Conservation (phyloP, 106 monocot species). For the Platanthera guangdongensis region DNA sequence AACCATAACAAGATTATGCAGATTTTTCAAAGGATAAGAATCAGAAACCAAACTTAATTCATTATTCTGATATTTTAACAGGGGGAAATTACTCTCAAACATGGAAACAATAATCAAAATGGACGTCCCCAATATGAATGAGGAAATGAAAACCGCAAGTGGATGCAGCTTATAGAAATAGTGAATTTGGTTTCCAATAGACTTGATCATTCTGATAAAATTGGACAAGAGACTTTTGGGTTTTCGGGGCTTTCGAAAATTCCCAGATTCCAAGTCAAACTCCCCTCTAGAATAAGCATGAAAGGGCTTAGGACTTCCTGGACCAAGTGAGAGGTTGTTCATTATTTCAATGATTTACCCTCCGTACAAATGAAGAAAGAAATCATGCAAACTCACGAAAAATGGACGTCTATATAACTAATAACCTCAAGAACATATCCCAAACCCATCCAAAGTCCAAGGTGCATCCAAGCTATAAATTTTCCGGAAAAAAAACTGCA, state of each 20-base stretch:
- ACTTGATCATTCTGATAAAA: constrained; percentile 28
- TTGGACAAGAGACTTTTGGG: constrained; percentile 21
- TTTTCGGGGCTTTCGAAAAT: constrained; percentile 40
- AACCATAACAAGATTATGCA: constrained; percentile 92
- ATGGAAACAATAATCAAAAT: constrained; percentile 53
- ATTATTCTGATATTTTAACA: constrained; percentile 25
- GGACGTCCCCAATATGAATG: constrained; percentile 47
- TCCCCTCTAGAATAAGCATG: constrained; percentile 66
- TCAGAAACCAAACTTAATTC: constrained; percentile 8
- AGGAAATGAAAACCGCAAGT: constrained; percentile 35
- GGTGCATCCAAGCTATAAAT: neutral
- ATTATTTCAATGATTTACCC: constrained; percentile 31
- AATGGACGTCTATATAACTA: neutral
- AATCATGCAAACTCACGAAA: neutral
- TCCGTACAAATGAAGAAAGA: constrained; percentile 9
- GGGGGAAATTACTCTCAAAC: constrained; percentile 44
- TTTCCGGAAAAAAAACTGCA: neutral
- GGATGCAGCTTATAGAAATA: constrained; percentile 66
- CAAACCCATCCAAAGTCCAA: neutral
- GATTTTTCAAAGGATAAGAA: constrained; percentile 48
- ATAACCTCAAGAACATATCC: neutral
- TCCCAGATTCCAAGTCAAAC: constrained; percentile 86
- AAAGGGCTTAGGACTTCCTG: constrained; percentile 63
- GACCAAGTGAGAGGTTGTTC: constrained; percentile 54
- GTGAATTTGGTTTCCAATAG: constrained; percentile 24